Evolutionary conservation across 2,329 filamentous ascomycete genomes (phyloP).

Genomic region (Drechslera avenae): DNA sequence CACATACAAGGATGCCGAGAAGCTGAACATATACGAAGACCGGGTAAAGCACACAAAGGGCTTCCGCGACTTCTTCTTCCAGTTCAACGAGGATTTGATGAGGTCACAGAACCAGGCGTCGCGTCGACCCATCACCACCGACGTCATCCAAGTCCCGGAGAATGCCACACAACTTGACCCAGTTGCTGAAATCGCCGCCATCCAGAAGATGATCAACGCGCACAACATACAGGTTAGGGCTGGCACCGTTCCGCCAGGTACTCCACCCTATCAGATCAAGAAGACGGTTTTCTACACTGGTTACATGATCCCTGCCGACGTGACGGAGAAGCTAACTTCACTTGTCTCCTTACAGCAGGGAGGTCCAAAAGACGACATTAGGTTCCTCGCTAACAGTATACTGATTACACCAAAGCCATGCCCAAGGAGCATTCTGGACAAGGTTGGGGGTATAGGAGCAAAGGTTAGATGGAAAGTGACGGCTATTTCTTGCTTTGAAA

Average conservation of each 20-base stretch:
- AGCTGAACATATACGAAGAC: slow-evolving; percentile 74
- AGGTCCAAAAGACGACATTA: slow-evolving; percentile 72
- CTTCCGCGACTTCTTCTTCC: slow-evolving; percentile 82
- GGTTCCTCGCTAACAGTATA: slow-evolving; percentile 85
- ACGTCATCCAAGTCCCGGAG: slow-evolving; percentile 87
- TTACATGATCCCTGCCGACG: slow-evolving; percentile 77
- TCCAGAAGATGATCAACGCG: slow-evolving; percentile 86
- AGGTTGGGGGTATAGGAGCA: slow-evolving; percentile 83
- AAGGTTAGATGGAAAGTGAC: slow-evolving; percentile 85
- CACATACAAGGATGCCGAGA: slow-evolving; percentile 82
- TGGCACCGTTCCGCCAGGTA: slow-evolving; percentile 52
- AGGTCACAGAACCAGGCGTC: slow-evolving; percentile 50
- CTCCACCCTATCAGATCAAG: slow-evolving; percentile 70
- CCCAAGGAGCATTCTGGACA: slow-evolving; percentile 72
- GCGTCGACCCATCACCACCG: slow-evolving; percentile 70
- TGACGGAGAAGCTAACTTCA: slow-evolving; percentile 72
- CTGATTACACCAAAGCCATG: slow-evolving; percentile 83
- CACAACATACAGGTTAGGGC: slow-evolving; percentile 71
- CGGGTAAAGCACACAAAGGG: slow-evolving; percentile 70
- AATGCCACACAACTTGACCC: slow-evolving; percentile 75
- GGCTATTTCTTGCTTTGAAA: slow-evolving; percentile 74
- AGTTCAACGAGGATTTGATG: slow-evolving; percentile 70
- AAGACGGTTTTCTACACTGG: slow-evolving; percentile 91
- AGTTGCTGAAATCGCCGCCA: slow-evolving; percentile 76
- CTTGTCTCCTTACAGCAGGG: slow-evolving; percentile 69